These are phyloP conservation scores for Lenzites betulinus DNA, from an alignment of 768 basidiomycete species.

Conservation along the genomic window DNA sequence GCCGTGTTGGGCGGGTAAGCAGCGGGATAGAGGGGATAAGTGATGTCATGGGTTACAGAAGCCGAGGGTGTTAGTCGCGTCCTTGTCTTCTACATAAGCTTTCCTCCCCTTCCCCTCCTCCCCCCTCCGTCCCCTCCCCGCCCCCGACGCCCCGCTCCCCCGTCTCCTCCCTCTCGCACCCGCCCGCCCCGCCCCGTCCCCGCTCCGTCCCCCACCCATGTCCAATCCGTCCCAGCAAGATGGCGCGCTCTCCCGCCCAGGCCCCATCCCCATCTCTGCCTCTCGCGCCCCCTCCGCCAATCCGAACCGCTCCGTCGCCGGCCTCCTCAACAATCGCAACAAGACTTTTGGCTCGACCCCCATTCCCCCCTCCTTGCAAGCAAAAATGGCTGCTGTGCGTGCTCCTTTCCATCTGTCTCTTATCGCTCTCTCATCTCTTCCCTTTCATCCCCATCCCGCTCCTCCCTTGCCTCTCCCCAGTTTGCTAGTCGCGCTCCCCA, in stretches of 20 bases:
- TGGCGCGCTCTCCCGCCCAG: slow-evolving; percentile 17
- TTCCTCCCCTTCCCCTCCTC: slow-evolving; percentile 19
- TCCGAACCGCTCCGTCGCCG: slow-evolving; percentile 33
- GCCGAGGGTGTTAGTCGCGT: neutral
- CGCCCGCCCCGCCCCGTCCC: neutral
- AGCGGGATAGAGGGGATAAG: neutral
- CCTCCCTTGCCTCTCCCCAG: slow-evolving; percentile 30
- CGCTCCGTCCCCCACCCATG: slow-evolving; percentile 13
- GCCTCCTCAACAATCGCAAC: slow-evolving; percentile 47
- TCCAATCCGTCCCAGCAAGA: slow-evolving; percentile 18
- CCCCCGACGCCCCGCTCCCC: neutral
- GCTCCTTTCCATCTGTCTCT: neutral
- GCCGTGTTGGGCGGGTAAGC: slow-evolving; percentile 1
- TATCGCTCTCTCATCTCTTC: slow-evolving; percentile 22
- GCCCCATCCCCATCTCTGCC: slow-evolving; percentile 22
- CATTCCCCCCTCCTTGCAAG: slow-evolving; percentile 87
- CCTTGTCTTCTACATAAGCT: slow-evolving; percentile 14
- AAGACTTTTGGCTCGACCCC: slow-evolving; percentile 52
- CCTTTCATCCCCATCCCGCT: slow-evolving; percentile 2
- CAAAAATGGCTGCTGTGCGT: slow-evolving; percentile 90
- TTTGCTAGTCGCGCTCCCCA: slow-evolving; percentile 46
- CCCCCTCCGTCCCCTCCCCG: slow-evolving; percentile 3
- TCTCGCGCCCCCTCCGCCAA: slow-evolving; percentile 19
- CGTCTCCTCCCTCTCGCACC: slow-evolving; percentile 3
- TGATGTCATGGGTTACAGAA: slow-evolving; percentile 16